phyloP scores from a whole-genome alignment of 352 stramenopile genomes.

The Blastocystis sp. region DNA sequence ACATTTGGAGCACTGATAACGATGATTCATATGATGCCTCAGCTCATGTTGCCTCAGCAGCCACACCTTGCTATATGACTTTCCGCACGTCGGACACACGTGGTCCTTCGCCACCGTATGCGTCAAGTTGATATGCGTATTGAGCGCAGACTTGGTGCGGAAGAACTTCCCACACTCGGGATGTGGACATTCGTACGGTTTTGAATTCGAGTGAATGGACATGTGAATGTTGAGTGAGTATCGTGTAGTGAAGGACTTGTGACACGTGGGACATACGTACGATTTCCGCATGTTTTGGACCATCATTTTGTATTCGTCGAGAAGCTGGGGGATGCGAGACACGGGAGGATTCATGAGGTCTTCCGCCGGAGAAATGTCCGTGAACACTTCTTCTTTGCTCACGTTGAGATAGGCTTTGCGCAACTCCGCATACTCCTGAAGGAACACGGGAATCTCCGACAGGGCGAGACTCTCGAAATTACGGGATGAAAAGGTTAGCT shows the following conservation, averaged over 20 bases:
- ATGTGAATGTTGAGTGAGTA: slow-evolving; percentile 44
- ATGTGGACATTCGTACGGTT: slow-evolving; percentile 28
- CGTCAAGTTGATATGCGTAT: slow-evolving; percentile 24
- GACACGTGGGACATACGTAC: slow-evolving; percentile 31
- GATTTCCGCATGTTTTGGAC: slow-evolving; percentile 17
- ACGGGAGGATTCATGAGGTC: background rate
- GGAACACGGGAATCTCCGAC: slow-evolving; percentile 1
- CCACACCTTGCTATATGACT: slow-evolving; percentile 19
- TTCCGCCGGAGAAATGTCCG: background rate
- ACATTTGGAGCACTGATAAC: slow-evolving; percentile 41
- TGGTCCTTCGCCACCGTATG: slow-evolving; percentile 19
- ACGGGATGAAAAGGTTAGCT: slow-evolving; percentile 3
- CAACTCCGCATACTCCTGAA: background rate
- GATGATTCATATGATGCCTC: slow-evolving; percentile 26
- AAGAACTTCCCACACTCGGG: slow-evolving; percentile 31
- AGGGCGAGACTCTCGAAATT: slow-evolving; percentile 44
- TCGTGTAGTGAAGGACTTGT: slow-evolving; percentile 28
- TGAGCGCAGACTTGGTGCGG: slow-evolving; percentile 4
- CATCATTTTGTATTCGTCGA: slow-evolving; percentile 40
- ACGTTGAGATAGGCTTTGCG: background rate
- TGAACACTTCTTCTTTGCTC: background rate
- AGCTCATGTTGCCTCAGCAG: slow-evolving; percentile 29
- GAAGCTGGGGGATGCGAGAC: background rate
- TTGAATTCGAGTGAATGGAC: background rate
- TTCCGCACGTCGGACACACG: slow-evolving; percentile 9